Evolutionary conservation across 1,284 basidiomycete genomes (phyloP).

Genomic region (Ceratobasidium sp.): DNA sequence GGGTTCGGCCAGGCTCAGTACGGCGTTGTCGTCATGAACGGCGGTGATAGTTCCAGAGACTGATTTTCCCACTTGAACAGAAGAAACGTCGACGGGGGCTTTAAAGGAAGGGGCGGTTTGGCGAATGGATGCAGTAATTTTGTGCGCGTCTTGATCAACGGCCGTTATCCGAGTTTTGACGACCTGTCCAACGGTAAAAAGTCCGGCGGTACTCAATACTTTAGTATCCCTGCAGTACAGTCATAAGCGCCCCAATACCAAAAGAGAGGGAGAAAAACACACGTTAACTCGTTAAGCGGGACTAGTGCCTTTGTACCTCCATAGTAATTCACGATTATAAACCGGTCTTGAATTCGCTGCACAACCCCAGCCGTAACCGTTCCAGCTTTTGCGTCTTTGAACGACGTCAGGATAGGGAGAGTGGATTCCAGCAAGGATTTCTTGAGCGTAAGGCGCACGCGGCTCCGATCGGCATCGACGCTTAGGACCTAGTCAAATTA

Average conservation of each 20-base stretch:
- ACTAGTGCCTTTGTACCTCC: slow-evolving; percentile 90
- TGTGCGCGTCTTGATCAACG: slow-evolving; percentile 71
- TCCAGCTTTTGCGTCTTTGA: slow-evolving; percentile 80
- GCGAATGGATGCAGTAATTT: slow-evolving; percentile 88
- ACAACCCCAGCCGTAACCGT: slow-evolving; percentile 86
- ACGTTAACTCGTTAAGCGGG: slow-evolving; percentile 86
- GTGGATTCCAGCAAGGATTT: slow-evolving; percentile 89
- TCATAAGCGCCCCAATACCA: background rate
- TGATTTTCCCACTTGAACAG: slow-evolving; percentile 80
- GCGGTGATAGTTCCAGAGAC: slow-evolving; percentile 79
- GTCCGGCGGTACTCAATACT: slow-evolving; percentile 71
- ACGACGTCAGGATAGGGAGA: slow-evolving; percentile 74
- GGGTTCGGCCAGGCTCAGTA: slow-evolving; percentile 75
- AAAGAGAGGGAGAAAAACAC: slow-evolving; percentile 50
- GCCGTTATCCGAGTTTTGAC: slow-evolving; percentile 88
- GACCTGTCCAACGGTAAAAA: slow-evolving; percentile 85
- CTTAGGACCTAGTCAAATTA: slow-evolving; percentile 75
- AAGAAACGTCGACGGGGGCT: slow-evolving; percentile 71
- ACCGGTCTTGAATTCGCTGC: slow-evolving; percentile 82
- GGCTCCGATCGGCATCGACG: slow-evolving; percentile 84
- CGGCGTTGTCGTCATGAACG: slow-evolving; percentile 86
- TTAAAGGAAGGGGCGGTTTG: slow-evolving; percentile 76
- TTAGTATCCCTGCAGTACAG: slow-evolving; percentile 68
- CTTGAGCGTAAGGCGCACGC: slow-evolving; percentile 91
- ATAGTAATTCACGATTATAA: slow-evolving; percentile 89